A percentile compares a stretch with the other conserved stretches of the same genome.
phyloP scores from a whole-genome alignment of 2,329 filamentous ascomycete genomes.

The Sclerotinia sclerotiorum region DNA sequence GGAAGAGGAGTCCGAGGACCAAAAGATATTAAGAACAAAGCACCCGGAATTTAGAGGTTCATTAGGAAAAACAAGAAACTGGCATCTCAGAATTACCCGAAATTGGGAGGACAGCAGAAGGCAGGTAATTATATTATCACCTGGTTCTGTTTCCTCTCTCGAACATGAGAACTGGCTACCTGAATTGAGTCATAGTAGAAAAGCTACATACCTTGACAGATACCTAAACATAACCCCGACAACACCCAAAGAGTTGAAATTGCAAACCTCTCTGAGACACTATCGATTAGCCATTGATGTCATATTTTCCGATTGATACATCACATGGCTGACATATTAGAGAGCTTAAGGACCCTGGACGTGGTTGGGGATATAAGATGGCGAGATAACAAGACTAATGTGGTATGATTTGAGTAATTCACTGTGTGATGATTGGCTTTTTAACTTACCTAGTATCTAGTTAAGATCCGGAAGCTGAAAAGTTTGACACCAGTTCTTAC shows the following conservation, averaged over 20 bases:
- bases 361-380: background rate
- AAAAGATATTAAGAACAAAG: background rate
- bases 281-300: background rate
- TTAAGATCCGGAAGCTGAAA: background rate
- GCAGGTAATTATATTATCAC: background rate
- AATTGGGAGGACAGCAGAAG: background rate
- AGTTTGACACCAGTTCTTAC: too few relatives aligned
- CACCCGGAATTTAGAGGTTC: too few relatives aligned
- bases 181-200: background rate
- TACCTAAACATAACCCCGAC: rapidly evolving
- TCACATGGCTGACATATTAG: background rate
- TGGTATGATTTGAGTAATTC: background rate
- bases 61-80: background rate
- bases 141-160: background rate
- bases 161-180: background rate
- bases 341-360: background rate
- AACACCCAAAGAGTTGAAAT: background rate
- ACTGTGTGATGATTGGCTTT: too few relatives aligned
- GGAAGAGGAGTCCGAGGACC: too few relatives aligned
- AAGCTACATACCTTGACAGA: background rate
- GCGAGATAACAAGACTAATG: too few relatives aligned
- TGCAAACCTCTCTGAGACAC: background rate
- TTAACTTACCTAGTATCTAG: background rate
- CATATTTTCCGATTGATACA: background rate
- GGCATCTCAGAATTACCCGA: background rate